Percentiles rank a stretch among this genome's conserved stretches.
Conservation (phyloP, 108 stramenopile species). For the Skeletonema tropicum region DNA sequence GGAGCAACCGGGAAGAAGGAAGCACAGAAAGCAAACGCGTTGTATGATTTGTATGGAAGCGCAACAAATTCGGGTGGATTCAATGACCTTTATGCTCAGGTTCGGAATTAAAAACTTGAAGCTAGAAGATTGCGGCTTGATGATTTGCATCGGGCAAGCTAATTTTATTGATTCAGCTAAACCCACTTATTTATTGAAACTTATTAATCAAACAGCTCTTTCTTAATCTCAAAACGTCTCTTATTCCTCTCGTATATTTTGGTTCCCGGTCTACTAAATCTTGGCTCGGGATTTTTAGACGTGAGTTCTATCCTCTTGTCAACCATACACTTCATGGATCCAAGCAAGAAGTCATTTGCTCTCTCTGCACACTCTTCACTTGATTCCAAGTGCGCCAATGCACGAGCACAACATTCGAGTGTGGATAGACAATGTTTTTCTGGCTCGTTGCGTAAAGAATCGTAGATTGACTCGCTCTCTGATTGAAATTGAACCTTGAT, state of each 20-base stretch:
- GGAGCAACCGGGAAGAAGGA: slow-evolving; percentile 40
- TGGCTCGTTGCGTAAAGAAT: slow-evolving; percentile 52
- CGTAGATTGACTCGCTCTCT: slow-evolving; percentile 36
- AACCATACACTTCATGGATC: slow-evolving; percentile 1
- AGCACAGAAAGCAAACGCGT: slow-evolving; percentile 49
- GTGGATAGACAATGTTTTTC: slow-evolving; percentile 55
- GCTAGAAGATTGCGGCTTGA: not conserved
- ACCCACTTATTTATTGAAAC: not conserved
- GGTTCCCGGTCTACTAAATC: not conserved
- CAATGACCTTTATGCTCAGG: slow-evolving; percentile 55
- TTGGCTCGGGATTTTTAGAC: not conserved
- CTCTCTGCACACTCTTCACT: not conserved
- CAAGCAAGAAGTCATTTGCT: slow-evolving; percentile 10
- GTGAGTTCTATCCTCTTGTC: slow-evolving; percentile 7
- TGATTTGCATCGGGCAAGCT: not conserved
- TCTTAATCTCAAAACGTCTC: slow-evolving; percentile 6
- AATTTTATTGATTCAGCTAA: too few species aligned
- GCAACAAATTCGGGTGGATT: slow-evolving; percentile 39
- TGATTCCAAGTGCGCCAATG: slow-evolving; percentile 32
- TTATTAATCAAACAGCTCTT: slow-evolving; percentile 3
- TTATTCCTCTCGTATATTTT: slow-evolving; percentile 11
- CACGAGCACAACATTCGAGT: slow-evolving; percentile 50
- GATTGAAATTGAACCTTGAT: slow-evolving; percentile 41
- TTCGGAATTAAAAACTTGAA: slow-evolving; percentile 26
- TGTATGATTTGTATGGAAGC: slow-evolving; percentile 52